Conservation (phyloP, 306 rosid species). For the Quercus variabilis region DNA sequence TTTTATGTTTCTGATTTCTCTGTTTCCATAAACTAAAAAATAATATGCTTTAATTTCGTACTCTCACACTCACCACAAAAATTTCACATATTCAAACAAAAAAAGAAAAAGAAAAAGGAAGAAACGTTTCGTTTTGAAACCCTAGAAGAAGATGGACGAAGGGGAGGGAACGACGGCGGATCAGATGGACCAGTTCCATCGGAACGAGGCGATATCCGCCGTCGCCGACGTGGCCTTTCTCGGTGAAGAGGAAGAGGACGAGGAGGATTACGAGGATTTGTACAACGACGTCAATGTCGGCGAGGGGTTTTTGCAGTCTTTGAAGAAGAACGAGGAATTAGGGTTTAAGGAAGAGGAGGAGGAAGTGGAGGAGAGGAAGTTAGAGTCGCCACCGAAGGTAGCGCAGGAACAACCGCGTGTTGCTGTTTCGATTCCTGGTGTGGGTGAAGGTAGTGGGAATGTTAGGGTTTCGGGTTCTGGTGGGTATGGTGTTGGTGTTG, state of each 20-base stretch:
- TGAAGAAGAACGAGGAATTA: conserved; percentile 65
- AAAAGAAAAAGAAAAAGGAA: not conserved
- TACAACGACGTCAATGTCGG: conserved; percentile 97
- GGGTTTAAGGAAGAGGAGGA: conserved; percentile 45
- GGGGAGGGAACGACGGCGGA: conserved; percentile 73
- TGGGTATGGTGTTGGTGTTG: conserved; percentile 29
- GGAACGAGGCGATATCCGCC: conserved; percentile 97
- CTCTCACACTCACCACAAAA: not conserved
- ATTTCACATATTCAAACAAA: not conserved
- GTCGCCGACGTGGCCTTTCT: conserved; percentile 87
- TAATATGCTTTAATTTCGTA: not conserved
- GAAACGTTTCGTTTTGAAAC: not conserved
- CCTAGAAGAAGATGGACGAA: conserved; percentile 48
- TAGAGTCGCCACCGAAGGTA: conserved; percentile 20
- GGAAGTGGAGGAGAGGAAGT: conserved; percentile 48
- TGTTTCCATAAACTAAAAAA: not conserved
- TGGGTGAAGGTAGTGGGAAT: not conserved
- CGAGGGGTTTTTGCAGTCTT: conserved; percentile 82
- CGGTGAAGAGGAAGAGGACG: conserved; percentile 53
- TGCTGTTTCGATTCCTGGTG: not conserved
- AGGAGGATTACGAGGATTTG: conserved; percentile 91
- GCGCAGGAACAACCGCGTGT: not conserved
- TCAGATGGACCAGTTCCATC: conserved; percentile 86
- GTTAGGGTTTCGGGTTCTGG: not conserved
- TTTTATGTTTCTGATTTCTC: not conserved